Conservation (phyloP, 495 filamentous ascomycete species). For the Clavariopsis aquatica region DNA sequence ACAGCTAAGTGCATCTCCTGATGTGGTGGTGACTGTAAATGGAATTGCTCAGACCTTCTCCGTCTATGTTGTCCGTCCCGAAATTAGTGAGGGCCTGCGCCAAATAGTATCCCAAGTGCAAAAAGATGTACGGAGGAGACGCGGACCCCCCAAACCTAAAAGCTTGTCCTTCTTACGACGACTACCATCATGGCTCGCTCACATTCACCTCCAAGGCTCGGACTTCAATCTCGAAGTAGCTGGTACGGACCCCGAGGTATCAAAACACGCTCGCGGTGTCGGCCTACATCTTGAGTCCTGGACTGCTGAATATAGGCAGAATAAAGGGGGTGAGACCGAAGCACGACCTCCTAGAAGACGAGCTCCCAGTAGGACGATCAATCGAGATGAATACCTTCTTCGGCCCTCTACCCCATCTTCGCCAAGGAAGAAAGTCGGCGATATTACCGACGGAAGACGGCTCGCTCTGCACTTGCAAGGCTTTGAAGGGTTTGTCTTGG, state of each 20-base stretch:
- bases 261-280: constrained; percentile 73
- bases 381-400: constrained; percentile 50
- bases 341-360: constrained; percentile 58
- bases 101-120: constrained; percentile 84
- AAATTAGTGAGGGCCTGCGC: constrained; percentile 88
- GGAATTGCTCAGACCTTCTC: constrained; percentile 84
- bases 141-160: constrained; percentile 31
- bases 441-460: constrained; percentile 74
- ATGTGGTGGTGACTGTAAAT: constrained; percentile 77
- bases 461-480: constrained; percentile 77
- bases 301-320: constrained; percentile 86
- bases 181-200: constrained; percentile 79
- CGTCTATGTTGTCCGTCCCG: constrained; percentile 82
- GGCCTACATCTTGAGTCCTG: constrained; percentile 86
- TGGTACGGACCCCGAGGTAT: constrained; percentile 79
- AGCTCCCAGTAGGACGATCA: constrained; percentile 50
- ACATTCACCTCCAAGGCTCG: constrained; percentile 80
- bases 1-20: constrained; percentile 79
- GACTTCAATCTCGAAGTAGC: constrained; percentile 90
- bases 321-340: constrained; percentile 63
- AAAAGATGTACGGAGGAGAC: constrained; percentile 59
- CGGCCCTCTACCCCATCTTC: constrained; percentile 62
- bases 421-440: constrained; percentile 54
- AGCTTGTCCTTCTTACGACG: constrained; percentile 71
- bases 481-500: constrained; percentile 85